Evolutionary conservation across 1,139 yeast species (phyloP), one percentile per base, ranked within the genome.

Genomic region (Pichia sp.): DNA sequence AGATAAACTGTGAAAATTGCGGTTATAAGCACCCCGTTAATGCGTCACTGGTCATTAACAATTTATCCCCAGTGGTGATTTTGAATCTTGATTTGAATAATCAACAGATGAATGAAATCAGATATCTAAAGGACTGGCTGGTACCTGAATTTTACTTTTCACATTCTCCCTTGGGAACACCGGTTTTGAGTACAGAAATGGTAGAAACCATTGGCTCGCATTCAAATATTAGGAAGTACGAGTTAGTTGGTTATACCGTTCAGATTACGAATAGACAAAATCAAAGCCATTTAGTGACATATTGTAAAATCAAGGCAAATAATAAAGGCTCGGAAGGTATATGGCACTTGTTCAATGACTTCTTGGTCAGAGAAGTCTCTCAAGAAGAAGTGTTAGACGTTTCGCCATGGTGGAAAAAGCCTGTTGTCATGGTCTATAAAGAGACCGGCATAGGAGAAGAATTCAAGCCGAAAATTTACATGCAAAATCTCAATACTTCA

Each of bases 331-430:
- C 36, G 4, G 47, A 48, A 3, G 56, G 56, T 3, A 70, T 70
- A 45, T 94, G 99, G 98, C 78, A 73, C 54, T 64, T 94, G 56
- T 88, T 94, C 62, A 94, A 94, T 59, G 97, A 94, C 62, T 94
- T 90, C 63, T 67, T 92, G 55, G 97, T 88, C n/a, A 76, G 79
- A 60, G 81, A 81, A 28, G 72, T 94, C 1, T 72, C 82, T 1
- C 85, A 81, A 52, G 69, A 67, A 28, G 88, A 82, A 44, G 88
- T 81, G 41, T 70, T 87, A 45, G 77, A 87, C 58, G 68, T 88
- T 45, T 68, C 79, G 1, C 71, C 71, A 39, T 69, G 79, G 64
- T 90, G 97, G 95, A 94, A 92, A 59, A 78, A 79, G 36, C 95
- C 97, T 0, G 80, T 85, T 23, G 68, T 86, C 39, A 68, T 87